Evolutionary conservation across 2,329 filamentous ascomycete species (phyloP), one percentile per base, ranked within the genome.

Genomic region (Xylaria sp.): DNA sequence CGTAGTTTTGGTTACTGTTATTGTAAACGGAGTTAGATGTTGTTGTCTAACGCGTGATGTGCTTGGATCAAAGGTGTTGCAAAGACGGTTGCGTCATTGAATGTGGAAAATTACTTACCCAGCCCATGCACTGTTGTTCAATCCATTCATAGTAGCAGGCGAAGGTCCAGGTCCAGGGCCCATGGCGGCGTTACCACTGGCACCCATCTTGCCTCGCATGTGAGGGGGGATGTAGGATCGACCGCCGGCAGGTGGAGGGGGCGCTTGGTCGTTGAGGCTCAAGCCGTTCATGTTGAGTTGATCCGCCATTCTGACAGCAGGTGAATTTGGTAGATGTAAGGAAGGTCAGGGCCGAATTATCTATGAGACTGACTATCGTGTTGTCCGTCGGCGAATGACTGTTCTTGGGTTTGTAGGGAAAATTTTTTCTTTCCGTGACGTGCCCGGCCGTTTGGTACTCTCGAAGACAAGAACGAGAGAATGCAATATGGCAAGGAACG

Each of bases 161-260:
- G 70, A 25, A 62, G 77, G 74, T 62, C 79, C 79, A 67, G 78
- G 74, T 55, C 39, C 41, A 43, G 73, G 68, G 71, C 65, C 75
- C 76, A 77, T 78, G 64, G 73, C 75, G 67, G 71, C 69, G 67
- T 73, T 74, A 65, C 71, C 71, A 58, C 72, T 75, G 67, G 69
- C 78, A 67, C 80, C 81, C 76, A 84, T 81, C 80, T 88, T 88
- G 76, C 83, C 84, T 79, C 93, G 90, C 86, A 94, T 90, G 82
- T 96, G 93, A 82, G 93, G 93, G 74, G 93, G 93, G 75, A 96
- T 94, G 86, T 96, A 96, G 66, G 92, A 92, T 68, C 91, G 91
- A 75, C 69, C 72, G 56, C 68, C 71, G 41, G 52, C 62, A 56
- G 65, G 49, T 67, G 67, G 63, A 64, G 61, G 58, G 51, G 80